A percentile compares a stretch with the other conserved stretches of the same genome.
Conservation (phyloP, 192 early-diverging fungal species). For the Entomortierella beljakovae region DNA sequence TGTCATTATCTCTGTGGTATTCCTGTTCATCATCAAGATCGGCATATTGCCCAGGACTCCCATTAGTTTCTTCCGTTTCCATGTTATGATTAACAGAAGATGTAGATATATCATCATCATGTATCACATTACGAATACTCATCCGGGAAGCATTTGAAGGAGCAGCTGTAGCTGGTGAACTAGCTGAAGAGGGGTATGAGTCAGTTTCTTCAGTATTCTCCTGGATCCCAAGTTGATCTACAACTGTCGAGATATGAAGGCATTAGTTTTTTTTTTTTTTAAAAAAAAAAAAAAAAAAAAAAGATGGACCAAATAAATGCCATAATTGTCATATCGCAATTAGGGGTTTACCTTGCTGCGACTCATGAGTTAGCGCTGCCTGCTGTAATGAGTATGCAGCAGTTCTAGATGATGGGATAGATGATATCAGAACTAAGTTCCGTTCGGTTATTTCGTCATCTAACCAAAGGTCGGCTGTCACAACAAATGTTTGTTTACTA, state of each 20-base stretch:
- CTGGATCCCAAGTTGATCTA: slow-evolving; percentile 32
- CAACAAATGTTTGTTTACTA: slow-evolving; percentile 48
- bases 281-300: too few relatives aligned
- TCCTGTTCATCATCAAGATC: slow-evolving; percentile 20
- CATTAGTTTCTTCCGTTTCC: background rate
- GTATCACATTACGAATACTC: slow-evolving; percentile 24
- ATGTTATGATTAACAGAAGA: too few relatives aligned
- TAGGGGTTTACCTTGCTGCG: slow-evolving; percentile 15
- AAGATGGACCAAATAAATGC: too few relatives aligned
- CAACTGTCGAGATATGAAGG: slow-evolving; percentile 1
- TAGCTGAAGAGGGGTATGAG: background rate
- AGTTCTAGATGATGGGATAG: slow-evolving; percentile 38
- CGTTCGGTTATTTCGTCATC: slow-evolving; percentile 47
- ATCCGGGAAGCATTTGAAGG: slow-evolving; percentile 19
- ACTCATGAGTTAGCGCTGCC: slow-evolving; percentile 5
- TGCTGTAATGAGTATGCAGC: slow-evolving; percentile 25
- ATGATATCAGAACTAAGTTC: slow-evolving; percentile 53
- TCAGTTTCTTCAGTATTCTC: slow-evolving; percentile 5
- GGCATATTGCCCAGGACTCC: background rate
- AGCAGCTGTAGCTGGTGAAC: background rate
- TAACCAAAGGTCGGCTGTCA: slow-evolving; percentile 53
- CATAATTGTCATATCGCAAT: too few relatives aligned
- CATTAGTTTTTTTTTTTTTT: too few relatives aligned
- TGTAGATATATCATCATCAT: slow-evolving; percentile 1
- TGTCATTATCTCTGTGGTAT: slow-evolving; percentile 18